Percentiles rank a stretch among this genome's conserved stretches.
Evolutionary conservation across 2,329 filamentous ascomycete species (phyloP).

Genomic region (Penicillium sp.): DNA sequence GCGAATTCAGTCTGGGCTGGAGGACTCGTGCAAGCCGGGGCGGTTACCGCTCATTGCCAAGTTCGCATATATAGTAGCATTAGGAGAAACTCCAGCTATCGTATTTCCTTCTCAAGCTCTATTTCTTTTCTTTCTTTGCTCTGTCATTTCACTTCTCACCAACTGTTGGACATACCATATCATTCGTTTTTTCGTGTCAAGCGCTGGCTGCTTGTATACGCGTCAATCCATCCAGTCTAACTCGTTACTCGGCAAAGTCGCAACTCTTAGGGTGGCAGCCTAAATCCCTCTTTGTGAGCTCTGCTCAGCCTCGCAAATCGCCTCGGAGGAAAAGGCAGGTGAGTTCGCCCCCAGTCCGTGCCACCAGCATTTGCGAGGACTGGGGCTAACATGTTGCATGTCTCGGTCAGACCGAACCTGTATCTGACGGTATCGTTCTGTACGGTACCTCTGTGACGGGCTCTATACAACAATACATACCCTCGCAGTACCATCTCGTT

Average conservation of each 20-base stretch:
- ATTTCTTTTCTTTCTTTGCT: background rate
- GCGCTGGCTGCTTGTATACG: slow-evolving; percentile 5
- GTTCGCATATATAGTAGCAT: background rate
- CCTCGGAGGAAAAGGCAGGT: background rate
- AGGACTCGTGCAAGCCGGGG: background rate
- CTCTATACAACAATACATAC: no score
- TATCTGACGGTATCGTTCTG: slow-evolving; percentile 12
- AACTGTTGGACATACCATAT: background rate
- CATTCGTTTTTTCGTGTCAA: background rate
- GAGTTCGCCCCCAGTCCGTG: background rate
- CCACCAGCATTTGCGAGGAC: background rate
- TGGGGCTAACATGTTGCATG: background rate
- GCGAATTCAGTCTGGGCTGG: slow-evolving; percentile 2
- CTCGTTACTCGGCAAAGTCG: background rate
- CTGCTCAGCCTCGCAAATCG: slow-evolving; percentile 3
- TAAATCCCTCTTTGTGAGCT: background rate
- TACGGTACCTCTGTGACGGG: slow-evolving; percentile 12
- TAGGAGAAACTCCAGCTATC: background rate
- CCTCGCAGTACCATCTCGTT: slow-evolving; percentile 11
- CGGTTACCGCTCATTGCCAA: slow-evolving; percentile 3
- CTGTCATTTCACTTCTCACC: background rate
- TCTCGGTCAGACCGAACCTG: slow-evolving; percentile 6
- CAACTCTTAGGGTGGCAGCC: background rate
- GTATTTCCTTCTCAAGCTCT: background rate
- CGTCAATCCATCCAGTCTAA: background rate